These are phyloP conservation scores for Macaranga tanarius DNA, from an alignment of 441 rosid species.

Conservation along the genomic window DNA sequence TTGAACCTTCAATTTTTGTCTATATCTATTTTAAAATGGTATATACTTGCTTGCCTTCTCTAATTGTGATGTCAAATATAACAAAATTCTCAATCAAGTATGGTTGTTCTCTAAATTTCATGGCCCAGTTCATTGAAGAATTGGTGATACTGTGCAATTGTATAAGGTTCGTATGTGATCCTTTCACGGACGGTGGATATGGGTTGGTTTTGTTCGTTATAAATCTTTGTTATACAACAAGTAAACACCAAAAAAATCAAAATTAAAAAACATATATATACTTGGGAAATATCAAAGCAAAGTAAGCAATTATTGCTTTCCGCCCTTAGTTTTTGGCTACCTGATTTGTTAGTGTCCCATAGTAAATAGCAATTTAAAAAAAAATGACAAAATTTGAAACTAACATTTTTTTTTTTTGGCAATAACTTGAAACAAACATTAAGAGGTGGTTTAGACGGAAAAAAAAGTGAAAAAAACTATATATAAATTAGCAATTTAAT, in stretches of 20 bases:
- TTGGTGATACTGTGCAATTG: neutral
- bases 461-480: too few relatives aligned
- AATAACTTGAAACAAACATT: too few relatives aligned
- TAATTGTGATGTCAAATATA: neutral
- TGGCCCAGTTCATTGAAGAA: neutral
- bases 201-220: slow-evolving; percentile 13
- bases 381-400: too few relatives aligned
- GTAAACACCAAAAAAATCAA: neutral
- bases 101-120: too few relatives aligned
- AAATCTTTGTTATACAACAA: neutral
- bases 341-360: slow-evolving; percentile 25
- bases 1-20: too few relatives aligned
- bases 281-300: slow-evolving; percentile 9
- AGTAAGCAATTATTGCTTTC: slow-evolving; percentile 20
- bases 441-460: too few relatives aligned
- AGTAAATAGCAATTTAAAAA: neutral
- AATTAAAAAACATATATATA: neutral
- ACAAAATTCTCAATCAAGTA: slow-evolving; percentile 6
- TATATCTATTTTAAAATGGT: too few relatives aligned
- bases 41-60: neutral
- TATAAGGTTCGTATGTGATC: neutral
- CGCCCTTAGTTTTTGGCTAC: slow-evolving; percentile 45
- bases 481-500: too few relatives aligned
- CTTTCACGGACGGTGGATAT: slow-evolving; percentile 22
- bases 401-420: too few relatives aligned